A percentile compares a stretch with the other conserved stretches of the same genome.
These are phyloP conservation scores for Talaromyces funiculosus DNA, from an alignment of 2,329 filamentous ascomycete genomes.

Conservation along the genomic window DNA sequence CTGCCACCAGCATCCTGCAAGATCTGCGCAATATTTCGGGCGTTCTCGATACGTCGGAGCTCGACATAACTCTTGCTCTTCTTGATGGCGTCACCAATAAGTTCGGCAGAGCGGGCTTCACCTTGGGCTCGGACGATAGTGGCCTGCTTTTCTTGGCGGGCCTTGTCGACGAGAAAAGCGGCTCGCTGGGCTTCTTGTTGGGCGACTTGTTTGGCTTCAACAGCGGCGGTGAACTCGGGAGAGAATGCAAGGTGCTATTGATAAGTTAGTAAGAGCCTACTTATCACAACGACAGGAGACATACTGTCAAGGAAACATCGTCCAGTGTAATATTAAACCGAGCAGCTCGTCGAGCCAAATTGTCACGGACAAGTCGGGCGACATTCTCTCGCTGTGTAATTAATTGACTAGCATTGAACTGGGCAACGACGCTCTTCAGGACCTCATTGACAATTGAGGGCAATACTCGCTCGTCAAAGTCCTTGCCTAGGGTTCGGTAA, in stretches of 20 bases:
- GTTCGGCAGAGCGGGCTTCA: conserved; percentile 95
- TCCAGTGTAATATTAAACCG: conserved; percentile 97
- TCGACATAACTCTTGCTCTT: conserved; percentile 97
- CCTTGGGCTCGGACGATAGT: conserved; percentile 98
- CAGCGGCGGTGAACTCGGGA: conserved; percentile 63
- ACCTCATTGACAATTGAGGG: conserved; percentile 99
- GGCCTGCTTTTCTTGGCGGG: conserved; percentile 97
- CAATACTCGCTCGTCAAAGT: conserved; percentile 95
- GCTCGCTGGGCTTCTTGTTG: conserved; percentile 94
- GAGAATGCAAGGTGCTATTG: conserved; percentile 61
- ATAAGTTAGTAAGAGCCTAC: conserved; percentile 11
- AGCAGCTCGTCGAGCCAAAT: conserved; percentile 81
- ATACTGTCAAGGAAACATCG: conserved; percentile 91
- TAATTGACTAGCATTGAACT: conserved; percentile 97
- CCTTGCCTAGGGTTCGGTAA: conserved; percentile 87
- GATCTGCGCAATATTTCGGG: conserved; percentile 77
- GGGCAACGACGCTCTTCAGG: conserved; percentile 94
- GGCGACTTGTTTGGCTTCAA: conserved; percentile 65
- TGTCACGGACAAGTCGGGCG: conserved; percentile 82
- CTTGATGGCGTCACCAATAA: conserved; percentile 99
- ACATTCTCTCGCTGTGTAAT: conserved; percentile 99
- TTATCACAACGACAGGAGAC: conserved; percentile 21
- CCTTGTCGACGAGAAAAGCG: conserved; percentile 97
- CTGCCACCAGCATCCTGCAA: conserved; percentile 74
- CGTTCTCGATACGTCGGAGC: conserved; percentile 97